Evolutionary conservation across 345 rosid species (phyloP).

Genomic region (Boechera stricta): DNA sequence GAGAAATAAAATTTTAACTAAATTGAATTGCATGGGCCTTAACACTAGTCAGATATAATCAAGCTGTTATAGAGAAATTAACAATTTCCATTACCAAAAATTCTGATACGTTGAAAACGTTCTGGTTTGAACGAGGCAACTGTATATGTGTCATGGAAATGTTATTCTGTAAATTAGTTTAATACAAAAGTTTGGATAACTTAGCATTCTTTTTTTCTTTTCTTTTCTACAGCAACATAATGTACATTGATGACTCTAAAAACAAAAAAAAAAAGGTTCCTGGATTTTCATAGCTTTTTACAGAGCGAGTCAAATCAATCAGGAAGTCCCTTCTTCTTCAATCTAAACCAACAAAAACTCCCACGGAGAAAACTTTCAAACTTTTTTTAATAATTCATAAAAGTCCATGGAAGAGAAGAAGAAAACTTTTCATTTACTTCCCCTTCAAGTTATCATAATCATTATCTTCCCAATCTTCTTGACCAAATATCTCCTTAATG

Average conservation of each 20-base stretch:
- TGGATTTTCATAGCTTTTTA: conserved; percentile 24
- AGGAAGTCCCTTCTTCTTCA: conserved; percentile 21
- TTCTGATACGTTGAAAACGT: neutral
- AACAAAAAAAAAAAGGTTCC: conserved; percentile 2
- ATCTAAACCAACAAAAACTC: conserved; percentile 21
- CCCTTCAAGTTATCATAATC: conserved; percentile 26
- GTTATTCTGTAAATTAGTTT: neutral
- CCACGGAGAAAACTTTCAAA: conserved; percentile 16
- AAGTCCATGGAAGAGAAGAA: conserved; percentile 8
- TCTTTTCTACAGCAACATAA: conserved; percentile 27
- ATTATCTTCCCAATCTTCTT: conserved; percentile 16
- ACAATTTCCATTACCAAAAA: neutral
- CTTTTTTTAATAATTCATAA: conserved; percentile 7
- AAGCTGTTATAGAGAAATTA: neutral
- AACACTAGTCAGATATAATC: too few relatives aligned
- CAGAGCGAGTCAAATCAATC: conserved; percentile 31
- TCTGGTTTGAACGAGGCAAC: too few relatives aligned
- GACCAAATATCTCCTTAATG: conserved; percentile 75
- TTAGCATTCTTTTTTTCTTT: neutral
- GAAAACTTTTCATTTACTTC: conserved; percentile 28
- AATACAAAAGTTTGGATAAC: neutral
- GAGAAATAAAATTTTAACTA: too few relatives aligned
- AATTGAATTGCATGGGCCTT: too few relatives aligned
- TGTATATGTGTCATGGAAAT: too few relatives aligned
- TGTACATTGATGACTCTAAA: conserved; percentile 28